These are phyloP conservation scores for Tricladium varicosporioides DNA, from an alignment of 2,329 filamentous ascomycete genomes.

Conservation along the genomic window DNA sequence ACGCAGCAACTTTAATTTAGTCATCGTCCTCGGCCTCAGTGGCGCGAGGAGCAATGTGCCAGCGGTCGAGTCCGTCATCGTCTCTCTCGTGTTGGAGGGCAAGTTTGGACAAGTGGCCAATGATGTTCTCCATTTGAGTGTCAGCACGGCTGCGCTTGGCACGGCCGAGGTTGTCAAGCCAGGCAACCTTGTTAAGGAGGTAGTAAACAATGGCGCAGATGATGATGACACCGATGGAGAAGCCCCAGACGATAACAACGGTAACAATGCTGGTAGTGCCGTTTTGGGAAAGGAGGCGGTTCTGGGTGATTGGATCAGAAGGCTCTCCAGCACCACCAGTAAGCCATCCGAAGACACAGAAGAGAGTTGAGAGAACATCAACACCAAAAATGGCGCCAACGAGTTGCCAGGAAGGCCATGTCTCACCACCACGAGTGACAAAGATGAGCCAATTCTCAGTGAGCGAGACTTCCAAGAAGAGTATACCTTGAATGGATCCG, in stretches of 20 bases:
- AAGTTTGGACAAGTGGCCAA: slow-evolving; percentile 62
- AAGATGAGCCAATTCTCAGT: slow-evolving; percentile 80
- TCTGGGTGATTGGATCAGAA: slow-evolving; percentile 36
- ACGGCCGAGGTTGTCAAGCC: slow-evolving; percentile 61
- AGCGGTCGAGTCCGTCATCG: slow-evolving; percentile 37
- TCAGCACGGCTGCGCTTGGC: slow-evolving; percentile 60
- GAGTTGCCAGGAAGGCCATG: slow-evolving; percentile 73
- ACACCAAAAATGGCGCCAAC: slow-evolving; percentile 69
- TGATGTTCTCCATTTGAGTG: slow-evolving; percentile 64
- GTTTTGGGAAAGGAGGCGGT: slow-evolving; percentile 36
- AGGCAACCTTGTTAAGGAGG: slow-evolving; percentile 56
- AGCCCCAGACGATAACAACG: slow-evolving; percentile 62
- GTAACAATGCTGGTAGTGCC: slow-evolving; percentile 54
- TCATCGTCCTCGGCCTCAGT: slow-evolving; percentile 34
- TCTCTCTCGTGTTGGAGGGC: slow-evolving; percentile 57
- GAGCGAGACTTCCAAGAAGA: slow-evolving; percentile 71
- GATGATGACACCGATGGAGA: slow-evolving; percentile 64
- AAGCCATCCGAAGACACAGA: slow-evolving; percentile 75
- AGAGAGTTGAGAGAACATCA: slow-evolving; percentile 69
- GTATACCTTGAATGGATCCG: slow-evolving; percentile 70
- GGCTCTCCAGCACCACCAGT: slow-evolving; percentile 46
- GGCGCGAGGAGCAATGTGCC: slow-evolving; percentile 28
- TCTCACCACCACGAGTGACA: slow-evolving; percentile 70
- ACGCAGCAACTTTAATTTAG: slow-evolving; percentile 21
- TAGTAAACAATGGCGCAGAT: slow-evolving; percentile 65